These are phyloP conservation scores for Megacollybia marginata DNA, from an alignment of 768 basidiomycete species.

Conservation along the genomic window DNA sequence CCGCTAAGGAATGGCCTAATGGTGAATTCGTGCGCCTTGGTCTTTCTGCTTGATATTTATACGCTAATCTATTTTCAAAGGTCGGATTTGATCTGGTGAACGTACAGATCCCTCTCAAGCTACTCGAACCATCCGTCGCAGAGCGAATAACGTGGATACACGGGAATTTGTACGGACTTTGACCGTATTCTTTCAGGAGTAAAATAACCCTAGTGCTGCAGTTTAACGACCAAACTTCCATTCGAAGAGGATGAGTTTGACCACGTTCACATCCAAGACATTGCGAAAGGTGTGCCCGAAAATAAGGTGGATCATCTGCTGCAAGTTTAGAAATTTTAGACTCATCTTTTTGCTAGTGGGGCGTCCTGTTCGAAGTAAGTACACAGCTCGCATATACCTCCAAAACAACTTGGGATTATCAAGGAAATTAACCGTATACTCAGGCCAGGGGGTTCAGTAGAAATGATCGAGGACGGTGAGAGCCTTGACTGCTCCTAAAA, in stretches of 20 bases:
- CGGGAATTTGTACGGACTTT: conserved; percentile 61
- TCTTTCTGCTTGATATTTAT: neutral
- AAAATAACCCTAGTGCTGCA: conserved; percentile 16
- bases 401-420: neutral
- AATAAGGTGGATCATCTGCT: conserved; percentile 43
- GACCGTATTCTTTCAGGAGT: neutral
- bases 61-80: conserved; percentile 23
- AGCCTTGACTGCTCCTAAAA: neutral
- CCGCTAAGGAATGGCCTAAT: conserved; percentile 62
- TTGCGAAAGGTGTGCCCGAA: conserved; percentile 66
- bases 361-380: conserved; percentile 37
- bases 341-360: conserved; percentile 43
- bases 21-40: conserved; percentile 50
- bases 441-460: conserved; percentile 61
- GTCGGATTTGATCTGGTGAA: conserved; percentile 78
- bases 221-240: conserved; percentile 68
- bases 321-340: neutral
- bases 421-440: conserved; percentile 72
- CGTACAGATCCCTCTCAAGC: conserved; percentile 52
- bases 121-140: conserved; percentile 44
- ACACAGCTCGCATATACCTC: neutral
- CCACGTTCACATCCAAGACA: conserved; percentile 63
- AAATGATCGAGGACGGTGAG: conserved; percentile 69
- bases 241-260: conserved; percentile 83
- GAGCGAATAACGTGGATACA: conserved; percentile 64